Evolutionary conservation across 2,329 filamentous ascomycete genomes (phyloP), one percentile per base, ranked within the genome.

Genomic region (Diplodia seriata): DNA sequence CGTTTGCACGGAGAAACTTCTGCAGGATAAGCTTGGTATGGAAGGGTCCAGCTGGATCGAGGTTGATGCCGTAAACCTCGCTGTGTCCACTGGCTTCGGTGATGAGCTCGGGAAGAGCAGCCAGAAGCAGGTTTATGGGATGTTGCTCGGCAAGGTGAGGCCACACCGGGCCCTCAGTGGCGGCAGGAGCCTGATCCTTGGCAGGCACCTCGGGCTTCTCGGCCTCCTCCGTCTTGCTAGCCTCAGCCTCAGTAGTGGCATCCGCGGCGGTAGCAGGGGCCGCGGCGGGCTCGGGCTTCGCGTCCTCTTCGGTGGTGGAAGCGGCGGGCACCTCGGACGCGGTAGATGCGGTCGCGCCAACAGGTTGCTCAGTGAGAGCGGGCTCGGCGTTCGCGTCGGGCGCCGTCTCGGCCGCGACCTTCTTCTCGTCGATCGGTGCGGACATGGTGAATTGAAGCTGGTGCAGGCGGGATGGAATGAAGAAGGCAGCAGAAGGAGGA

Each of bases 1-100:
- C 88, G 78, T 97, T 97, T 77, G 94, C 94, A 73, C 94, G 92
- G 67, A 98, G 87, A 81, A 94, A 97, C 83, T 97, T 98, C 77
- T 97, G 93, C 59, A 97, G 84, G 63, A 97, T 87, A 73, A 97
- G 89, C 76, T 91, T 90, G 57, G 91, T 93, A 66, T 91, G 91
- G 64, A 94, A 85, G 73, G 93, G 85, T 51, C 76, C 76, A 18
- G 73, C 72, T 56, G 73, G 71, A 26, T 71, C 67, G 54, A 97
- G 87, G 38, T 86, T 82, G 66, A 97, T 70, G 59, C 94, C 94
- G 88, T 94, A 98, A 85, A 97, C 91, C 83, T 97, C 93, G 63
- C 81, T 81, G 79, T 97, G 85, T 15, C 50, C 55, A 18, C 81
- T 84, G 63, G 86, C 81, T 69, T 84, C 82, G 59, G 82, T 80